Percentiles rank a stretch among this genome's conserved stretches.
These are phyloP conservation scores for Lipomyces yamanashiensis DNA, from an alignment of 805 yeast species.

Conservation along the genomic window DNA sequence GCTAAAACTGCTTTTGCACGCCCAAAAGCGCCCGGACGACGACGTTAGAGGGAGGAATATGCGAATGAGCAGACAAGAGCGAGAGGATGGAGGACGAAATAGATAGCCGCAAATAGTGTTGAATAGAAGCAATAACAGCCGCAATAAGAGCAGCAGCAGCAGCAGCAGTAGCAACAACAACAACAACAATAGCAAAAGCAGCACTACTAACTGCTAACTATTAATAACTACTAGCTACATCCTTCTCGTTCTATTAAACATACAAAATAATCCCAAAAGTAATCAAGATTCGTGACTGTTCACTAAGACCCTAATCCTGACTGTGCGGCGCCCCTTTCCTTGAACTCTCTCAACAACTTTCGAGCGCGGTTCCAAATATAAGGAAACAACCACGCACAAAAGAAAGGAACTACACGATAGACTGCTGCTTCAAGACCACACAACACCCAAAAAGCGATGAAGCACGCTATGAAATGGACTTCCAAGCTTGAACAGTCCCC, in stretches of 20 bases:
- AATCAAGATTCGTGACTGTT: not conserved
- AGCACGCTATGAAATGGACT: conserved; percentile 25
- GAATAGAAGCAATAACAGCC: not conserved
- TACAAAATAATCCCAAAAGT: too few species aligned
- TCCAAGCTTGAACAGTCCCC: conserved; percentile 16
- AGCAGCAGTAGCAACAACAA: not conserved
- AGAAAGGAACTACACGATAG: too few species aligned
- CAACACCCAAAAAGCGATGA: not conserved
- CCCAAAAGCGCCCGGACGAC: conserved; percentile 37
- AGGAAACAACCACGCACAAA: too few species aligned
- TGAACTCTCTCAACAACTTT: not conserved
- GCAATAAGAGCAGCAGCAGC: too few species aligned
- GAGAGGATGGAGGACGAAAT: conserved; percentile 1
- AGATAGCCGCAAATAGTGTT: conserved; percentile 4
- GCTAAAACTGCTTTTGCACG: conserved; percentile 27
- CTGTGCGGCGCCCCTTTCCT: conserved; percentile 10
- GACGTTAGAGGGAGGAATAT: conserved; percentile 19
- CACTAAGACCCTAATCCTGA: not conserved
- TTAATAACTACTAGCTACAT: too few species aligned
- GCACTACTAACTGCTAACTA: too few species aligned
- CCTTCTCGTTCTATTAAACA: too few species aligned
- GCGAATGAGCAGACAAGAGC: not conserved
- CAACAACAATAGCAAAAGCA: not conserved
- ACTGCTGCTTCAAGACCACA: not conserved
- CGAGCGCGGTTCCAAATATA: too few species aligned